Base-by-base conservation (phyloP, 179 eudicot genomes). In the Vitellaria paradoxa region DNA sequence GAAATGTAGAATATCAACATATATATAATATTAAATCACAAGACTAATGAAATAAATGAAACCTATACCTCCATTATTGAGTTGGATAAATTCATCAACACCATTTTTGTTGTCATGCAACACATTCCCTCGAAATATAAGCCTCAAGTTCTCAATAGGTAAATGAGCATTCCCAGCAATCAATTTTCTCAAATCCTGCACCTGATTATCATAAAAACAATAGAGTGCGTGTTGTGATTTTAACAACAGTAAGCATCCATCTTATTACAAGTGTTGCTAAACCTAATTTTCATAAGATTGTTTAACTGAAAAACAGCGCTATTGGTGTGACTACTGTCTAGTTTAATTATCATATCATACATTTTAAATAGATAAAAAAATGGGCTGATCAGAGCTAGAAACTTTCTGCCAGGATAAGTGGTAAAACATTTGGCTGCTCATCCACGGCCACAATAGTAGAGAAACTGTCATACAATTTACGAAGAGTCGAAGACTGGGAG, bases 31-130 rank as follows among this genome's bases (percentile, higher is more conserved):
- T 2, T 53, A 55, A 53, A 55, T 53, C 20, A 57, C 53, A 68
- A 66, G 72, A 45, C 67, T 23, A 40, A 55, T n/a, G 13, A 20
- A 65, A 45, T 65, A 76, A 72, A 26, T 52, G 60, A 75, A 75
- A 84, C 66, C 75, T 26, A 60, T 87, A 96, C 98, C 99, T 78
- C 96, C 94, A 79, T 90, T 84, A 62, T 83, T 85, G 52, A 96
- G 89, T 76, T 85, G 82, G 81, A 91, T 64, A 24, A 59, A 71
- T 57, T 78, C 72, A 73, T 89, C 94, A 65, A 88, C 85, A 73
- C 91, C 90, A 77, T 84, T 76, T 77, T 86, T 80, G 82, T 78
- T 81, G 83, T 93, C 99, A 68, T 80, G 83, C 86, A 96, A 85
- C 70, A 90, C 96, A 64, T 81, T 89, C 52, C 99, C 99, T 37